Evolutionary conservation across 257 asterid species (phyloP).

Genomic region (Solanum peruvianum): DNA sequence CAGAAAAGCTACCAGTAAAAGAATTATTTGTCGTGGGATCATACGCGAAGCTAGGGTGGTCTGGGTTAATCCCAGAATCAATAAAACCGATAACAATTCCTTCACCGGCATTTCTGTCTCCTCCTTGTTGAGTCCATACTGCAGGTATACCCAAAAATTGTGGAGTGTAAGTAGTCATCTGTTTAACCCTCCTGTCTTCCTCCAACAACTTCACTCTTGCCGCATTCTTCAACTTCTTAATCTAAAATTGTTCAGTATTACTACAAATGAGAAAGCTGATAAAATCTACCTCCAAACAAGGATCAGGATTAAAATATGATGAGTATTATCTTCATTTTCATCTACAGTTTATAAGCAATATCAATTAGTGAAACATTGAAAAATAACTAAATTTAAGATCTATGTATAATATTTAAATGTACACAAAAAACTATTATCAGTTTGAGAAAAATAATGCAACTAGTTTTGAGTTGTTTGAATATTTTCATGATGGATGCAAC

Average conservation of each 20-base stretch:
- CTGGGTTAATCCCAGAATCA: constrained; percentile 72
- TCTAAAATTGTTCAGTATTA: constrained; percentile 13
- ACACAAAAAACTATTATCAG: background rate
- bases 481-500: background rate
- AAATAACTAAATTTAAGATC: background rate
- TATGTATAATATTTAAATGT: too few relatives aligned
- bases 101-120: constrained; percentile 59
- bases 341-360: too few relatives aligned
- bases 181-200: constrained; percentile 53
- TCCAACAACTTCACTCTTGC: constrained; percentile 57
- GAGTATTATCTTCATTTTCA: background rate
- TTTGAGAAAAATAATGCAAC: background rate
- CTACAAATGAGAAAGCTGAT: background rate
- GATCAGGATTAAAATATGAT: background rate
- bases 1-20: constrained; percentile 35
- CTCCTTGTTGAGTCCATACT: constrained; percentile 68
- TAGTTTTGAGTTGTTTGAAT: background rate
- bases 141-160: constrained; percentile 48
- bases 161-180: constrained; percentile 64
- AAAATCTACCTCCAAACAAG: background rate
- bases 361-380: background rate
- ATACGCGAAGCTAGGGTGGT: constrained; percentile 64
- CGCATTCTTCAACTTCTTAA: constrained; percentile 27
- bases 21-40: constrained; percentile 19
- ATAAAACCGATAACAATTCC: constrained; percentile 81